Evolutionary conservation across 2,329 filamentous ascomycete genomes (phyloP).

Genomic region (Talaromyces sp.): DNA sequence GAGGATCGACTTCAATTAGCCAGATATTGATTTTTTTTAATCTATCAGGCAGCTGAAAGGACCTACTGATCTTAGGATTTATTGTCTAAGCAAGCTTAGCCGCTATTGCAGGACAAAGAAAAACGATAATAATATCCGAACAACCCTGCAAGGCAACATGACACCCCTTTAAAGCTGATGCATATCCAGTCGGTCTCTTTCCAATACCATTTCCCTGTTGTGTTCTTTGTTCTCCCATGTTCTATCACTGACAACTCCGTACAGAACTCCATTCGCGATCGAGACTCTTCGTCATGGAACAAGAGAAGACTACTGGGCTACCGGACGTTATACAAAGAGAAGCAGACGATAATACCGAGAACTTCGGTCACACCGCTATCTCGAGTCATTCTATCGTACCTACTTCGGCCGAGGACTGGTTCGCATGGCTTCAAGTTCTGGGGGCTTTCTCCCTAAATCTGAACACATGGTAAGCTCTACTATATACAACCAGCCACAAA

Average conservation of each 20-base stretch:
- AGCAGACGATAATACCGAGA: background rate
- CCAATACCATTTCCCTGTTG: background rate
- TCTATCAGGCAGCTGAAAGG: too few relatives aligned
- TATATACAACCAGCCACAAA: background rate
- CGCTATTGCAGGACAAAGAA: too few relatives aligned
- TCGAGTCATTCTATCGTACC: background rate
- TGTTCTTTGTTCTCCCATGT: background rate
- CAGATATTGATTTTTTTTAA: too few relatives aligned
- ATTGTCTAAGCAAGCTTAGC: too few relatives aligned
- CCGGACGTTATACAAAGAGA: background rate
- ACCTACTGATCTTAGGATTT: too few relatives aligned
- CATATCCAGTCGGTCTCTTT: background rate
- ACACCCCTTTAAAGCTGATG: background rate
- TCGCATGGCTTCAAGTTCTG: constrained; percentile 12
- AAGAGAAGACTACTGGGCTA: background rate
- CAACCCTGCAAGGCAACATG: background rate
- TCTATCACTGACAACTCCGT: background rate
- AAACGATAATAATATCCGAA: background rate
- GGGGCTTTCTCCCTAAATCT: constrained; percentile 2
- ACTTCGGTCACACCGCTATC: background rate
- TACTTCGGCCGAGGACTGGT: background rate
- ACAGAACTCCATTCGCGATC: background rate
- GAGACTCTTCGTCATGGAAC: background rate
- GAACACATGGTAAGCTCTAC: constrained; percentile 7
- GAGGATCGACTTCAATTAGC: too few relatives aligned